Percentiles rank a stretch among this genome's conserved stretches.
Conservation (phyloP, 1,139 yeast species). For the Kazachstania sp. region DNA sequence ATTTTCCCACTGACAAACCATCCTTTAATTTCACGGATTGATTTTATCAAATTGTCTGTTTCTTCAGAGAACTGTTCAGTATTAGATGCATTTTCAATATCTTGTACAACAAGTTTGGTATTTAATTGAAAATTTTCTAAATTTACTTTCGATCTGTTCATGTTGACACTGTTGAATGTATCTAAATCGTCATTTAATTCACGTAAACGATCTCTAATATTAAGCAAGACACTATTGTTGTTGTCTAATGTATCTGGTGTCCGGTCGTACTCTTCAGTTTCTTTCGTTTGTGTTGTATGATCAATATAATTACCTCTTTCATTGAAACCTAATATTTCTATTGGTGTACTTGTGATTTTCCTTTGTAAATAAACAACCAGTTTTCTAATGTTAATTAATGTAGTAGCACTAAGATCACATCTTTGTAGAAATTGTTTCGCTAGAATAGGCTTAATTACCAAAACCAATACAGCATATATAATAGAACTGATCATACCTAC, state of each 20-base stretch:
- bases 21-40: conserved; percentile 27
- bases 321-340: conserved; percentile 35
- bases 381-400: conserved; percentile 21
- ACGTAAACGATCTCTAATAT: conserved; percentile 16
- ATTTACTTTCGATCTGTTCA: conserved; percentile 6
- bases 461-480: conserved; percentile 15
- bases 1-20: conserved; percentile 26
- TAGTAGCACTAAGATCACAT: conserved; percentile 16
- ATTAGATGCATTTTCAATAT: conserved; percentile 8
- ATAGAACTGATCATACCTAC: conserved; percentile 28
- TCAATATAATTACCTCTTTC: conserved; percentile 29
- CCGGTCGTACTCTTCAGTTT: not conserved
- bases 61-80: conserved; percentile 4
- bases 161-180: conserved; percentile 9
- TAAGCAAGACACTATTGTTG: conserved; percentile 20
- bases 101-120: conserved; percentile 17
- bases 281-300: conserved; percentile 30
- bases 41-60: conserved; percentile 10
- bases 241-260: conserved; percentile 8
- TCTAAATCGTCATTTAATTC: conserved; percentile 10
- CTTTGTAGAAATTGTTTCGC: conserved; percentile 29
- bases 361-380: conserved; percentile 16
- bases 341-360: conserved; percentile 26
- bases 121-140: conserved; percentile 17
- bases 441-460: conserved; percentile 27